Percentiles rank a stretch among this genome's conserved stretches.
phyloP scores from a whole-genome alignment of 768 basidiomycete species.

The Imleria badia region DNA sequence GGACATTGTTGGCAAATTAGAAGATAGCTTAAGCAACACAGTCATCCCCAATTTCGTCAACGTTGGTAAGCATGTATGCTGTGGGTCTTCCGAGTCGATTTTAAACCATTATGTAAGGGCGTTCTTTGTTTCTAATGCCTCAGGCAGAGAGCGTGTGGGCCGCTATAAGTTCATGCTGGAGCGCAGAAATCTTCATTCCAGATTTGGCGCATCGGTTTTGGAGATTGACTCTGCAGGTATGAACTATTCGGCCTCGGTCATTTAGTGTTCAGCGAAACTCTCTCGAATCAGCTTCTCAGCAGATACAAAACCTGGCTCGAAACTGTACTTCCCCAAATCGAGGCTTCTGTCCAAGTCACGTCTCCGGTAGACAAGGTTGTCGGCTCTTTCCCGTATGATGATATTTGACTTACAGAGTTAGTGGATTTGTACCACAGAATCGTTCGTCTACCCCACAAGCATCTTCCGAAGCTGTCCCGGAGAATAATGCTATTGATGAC shows the following conservation, averaged over 20 bases:
- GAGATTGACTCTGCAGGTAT: constrained; percentile 86
- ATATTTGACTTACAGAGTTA: not conserved
- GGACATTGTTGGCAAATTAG: constrained; percentile 78
- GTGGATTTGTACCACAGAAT: constrained; percentile 28
- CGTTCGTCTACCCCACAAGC: constrained; percentile 56
- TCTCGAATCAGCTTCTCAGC: constrained; percentile 61
- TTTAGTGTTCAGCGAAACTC: constrained; percentile 1
- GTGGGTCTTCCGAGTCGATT: not conserved
- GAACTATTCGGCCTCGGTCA: constrained; percentile 1
- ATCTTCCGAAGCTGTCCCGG: constrained; percentile 48
- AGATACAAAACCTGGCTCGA: constrained; percentile 83
- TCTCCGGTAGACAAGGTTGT: constrained; percentile 39
- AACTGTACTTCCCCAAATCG: constrained; percentile 44
- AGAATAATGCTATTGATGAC: constrained; percentile 63
- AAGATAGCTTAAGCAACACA: constrained; percentile 55
- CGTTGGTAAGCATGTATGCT: constrained; percentile 38
- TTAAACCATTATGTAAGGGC: constrained; percentile 17
- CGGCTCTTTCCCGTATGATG: constrained; percentile 6
- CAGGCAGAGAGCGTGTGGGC: constrained; percentile 71
- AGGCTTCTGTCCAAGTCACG: constrained; percentile 36
- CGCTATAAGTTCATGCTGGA: constrained; percentile 83
- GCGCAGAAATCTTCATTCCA: constrained; percentile 78
- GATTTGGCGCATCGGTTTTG: constrained; percentile 86
- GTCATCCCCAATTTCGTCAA: constrained; percentile 35
- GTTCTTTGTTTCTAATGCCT: constrained; percentile 47